A percentile compares a stretch with the other conserved stretches of the same genome.
Conservation (phyloP, 2,329 filamentous ascomycete species). For the Trichoderma sp. region DNA sequence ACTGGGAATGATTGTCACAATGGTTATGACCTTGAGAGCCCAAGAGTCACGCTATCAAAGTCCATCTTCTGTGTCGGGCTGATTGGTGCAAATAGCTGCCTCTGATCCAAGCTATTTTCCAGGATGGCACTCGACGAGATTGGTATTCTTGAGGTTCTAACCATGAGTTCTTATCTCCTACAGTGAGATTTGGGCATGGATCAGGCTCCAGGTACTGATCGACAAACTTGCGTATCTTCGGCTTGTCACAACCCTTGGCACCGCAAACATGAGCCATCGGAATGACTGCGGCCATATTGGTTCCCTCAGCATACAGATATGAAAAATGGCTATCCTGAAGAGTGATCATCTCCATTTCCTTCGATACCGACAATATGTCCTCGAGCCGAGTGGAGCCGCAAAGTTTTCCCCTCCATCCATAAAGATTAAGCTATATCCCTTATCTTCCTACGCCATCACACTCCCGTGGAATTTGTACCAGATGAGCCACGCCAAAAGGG, state of each 20-base stretch:
- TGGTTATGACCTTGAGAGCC: constrained; percentile 3
- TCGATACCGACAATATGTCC: neutral
- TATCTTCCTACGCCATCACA: neutral
- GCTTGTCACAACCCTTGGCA: neutral
- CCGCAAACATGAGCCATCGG: neutral
- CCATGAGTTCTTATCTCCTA: neutral
- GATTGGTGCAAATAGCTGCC: neutral
- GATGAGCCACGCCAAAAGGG: neutral
- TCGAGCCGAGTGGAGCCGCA: neutral
- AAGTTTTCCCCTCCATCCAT: neutral
- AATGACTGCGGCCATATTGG: neutral
- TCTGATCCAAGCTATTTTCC: neutral
- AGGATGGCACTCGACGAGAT: neutral
- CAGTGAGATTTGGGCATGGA: neutral
- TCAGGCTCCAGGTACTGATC: too few species aligned
- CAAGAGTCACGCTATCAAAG: neutral
- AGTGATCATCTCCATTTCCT: neutral
- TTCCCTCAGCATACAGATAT: neutral
- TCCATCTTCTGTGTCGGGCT: neutral
- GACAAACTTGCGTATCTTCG: neutral
- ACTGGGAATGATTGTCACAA: constrained; percentile 12
- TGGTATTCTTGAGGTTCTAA: neutral
- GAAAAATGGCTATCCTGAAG: neutral
- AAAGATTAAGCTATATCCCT: neutral
- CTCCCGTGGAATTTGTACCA: neutral